Base-by-base conservation (phyloP, 1,139 yeast genomes). In the Protomyces inouyei region DNA sequence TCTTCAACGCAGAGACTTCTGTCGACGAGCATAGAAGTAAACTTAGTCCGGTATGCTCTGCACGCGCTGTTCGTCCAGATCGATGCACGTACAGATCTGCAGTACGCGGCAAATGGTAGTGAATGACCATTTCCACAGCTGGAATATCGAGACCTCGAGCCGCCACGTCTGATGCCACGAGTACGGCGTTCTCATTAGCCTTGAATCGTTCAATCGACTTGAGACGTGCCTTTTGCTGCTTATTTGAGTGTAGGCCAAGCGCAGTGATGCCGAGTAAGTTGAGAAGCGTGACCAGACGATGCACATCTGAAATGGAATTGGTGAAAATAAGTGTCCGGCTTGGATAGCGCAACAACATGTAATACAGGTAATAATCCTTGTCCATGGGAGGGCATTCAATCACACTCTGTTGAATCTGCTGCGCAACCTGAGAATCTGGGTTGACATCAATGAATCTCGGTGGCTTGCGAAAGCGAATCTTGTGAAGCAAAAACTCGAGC, bases 11-110 rank as follows among this genome's bases (percentile, higher is more conserved):
- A 8, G 64, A 37, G 23, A 56, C 73, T 74, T 93, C 99, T 68
- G 88, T 92, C 14, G 98, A 97, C 2, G 97, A 88, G 71, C 97
- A 91, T 65, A 93, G 79, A 82, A 91, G 85, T 48, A 95, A 86
- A 1, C 97, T 87, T 21, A 93, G 96, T 79, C 99, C 99, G 73
- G 89, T 95, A 64, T 82, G 83, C 0, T 95, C 93, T 1, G 96
- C 97, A 80, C 99, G 87, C 0, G 96, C 98, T 23, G 98, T 95
- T 82, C 99, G 85, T 68, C 99, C 99, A 1, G 97, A 89, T 75
- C 99, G 83, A 76, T 93, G 99, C 69, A 93, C 86, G 73, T 93
- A 93, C 64, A 91, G 85, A 74, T 95, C 98, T 0, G 98, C 98
- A 9, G 96, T 82, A 69, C 98, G 82, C 10, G 99, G 98, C 68